Evolutionary conservation across 306 rosid genomes (phyloP), one percentile per base, ranked within the genome.

Genomic region (Casuarina glauca): DNA sequence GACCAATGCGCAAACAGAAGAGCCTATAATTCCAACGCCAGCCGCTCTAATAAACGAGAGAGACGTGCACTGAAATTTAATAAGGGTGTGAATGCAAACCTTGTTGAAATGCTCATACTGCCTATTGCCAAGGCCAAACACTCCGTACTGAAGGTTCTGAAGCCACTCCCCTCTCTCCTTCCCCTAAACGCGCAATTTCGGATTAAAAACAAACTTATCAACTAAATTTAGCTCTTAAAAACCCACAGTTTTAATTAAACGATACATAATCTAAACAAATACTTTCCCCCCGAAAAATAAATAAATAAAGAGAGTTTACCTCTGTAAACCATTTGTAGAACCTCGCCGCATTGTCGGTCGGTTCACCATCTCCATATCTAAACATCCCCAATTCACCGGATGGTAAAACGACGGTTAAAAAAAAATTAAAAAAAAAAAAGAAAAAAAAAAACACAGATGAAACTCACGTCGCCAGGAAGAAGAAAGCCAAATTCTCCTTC

Each of bases 281-380:
- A 26, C 17, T 12, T 8, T 76, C 39, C 41, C 39, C 10, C 74
- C 19, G 51, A 58, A n/a, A n/a, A 46, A 72, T 15, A 72, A 70
- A 12, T 38, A 66, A 42, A 4, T 2, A 63, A 4, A 7, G 35
- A 60, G n/a, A 69, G 26, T 61, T 58, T 70, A 96, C 99, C 93
- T 96, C 99, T 0, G 86, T 60, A 80, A 96, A 90, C 98, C 99
- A 96, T 87, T 93, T 96, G 78, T 89, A 96, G 81, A 96, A 96
- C 72, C 91, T 89, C 0, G 98, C 97, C 2, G 99, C 98, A 74
- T 96, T 96, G 76, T 96, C 99, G 0, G 99, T 96, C 62, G 99
- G 99, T 83, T 96, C 99, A 16, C 99, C 99, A 81, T 96, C 99
- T 77, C 99, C 99, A 81, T 96, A 96, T 88, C 99, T 96, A 86